Evolutionary conservation across 2,329 filamentous ascomycete genomes (phyloP), one percentile per base, ranked within the genome.

Genomic region (Fusarium bactridioides): DNA sequence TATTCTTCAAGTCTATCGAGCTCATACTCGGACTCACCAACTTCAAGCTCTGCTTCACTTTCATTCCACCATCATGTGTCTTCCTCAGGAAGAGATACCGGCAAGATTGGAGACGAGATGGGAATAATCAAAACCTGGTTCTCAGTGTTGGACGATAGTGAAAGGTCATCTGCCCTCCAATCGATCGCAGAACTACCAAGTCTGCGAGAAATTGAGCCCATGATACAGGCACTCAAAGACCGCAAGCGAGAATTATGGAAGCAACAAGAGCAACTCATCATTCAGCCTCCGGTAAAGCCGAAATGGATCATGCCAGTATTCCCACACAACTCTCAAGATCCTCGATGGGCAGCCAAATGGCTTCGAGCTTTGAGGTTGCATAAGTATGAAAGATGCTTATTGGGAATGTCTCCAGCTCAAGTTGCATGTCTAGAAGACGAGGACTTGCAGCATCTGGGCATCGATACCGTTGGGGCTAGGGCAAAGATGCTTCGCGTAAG

Each of bases 91-190:
- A 61, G 58, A 33, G 65, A 75, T n/a, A 60, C 50, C 38, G 64
- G 64, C 31, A 74, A 57, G n/a, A 64, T 77, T 41, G 63, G 61
- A 19, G 60, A 72, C 25, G 75, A 77, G 54, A 59, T 77, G 8
- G 61, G 73, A 10, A 76, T 77, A 47, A 77, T 77, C 58, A 76
- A 58, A 45, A 74, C 75, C 4, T 77, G 75, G 75, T 77, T 77
- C 27, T 69, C 75, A 10, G 74, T 77, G 8, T 51, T 77, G 19
- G 74, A 67, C 62, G 75, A 77, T 58, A 50, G 58, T 38, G 75
- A 77, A 58, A 55, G 75, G 44, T 48, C 68, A 44, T 50, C 69
- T 21, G 75, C 75, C 41, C 65, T 77, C 38, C 51, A 43, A 27
- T 77, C 75, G 41, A 77, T 77, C 45, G 72, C 74, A 27, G 75